Conservation (phyloP, 2,329 filamentous ascomycete species). For the Colletotrichum aenigma region DNA sequence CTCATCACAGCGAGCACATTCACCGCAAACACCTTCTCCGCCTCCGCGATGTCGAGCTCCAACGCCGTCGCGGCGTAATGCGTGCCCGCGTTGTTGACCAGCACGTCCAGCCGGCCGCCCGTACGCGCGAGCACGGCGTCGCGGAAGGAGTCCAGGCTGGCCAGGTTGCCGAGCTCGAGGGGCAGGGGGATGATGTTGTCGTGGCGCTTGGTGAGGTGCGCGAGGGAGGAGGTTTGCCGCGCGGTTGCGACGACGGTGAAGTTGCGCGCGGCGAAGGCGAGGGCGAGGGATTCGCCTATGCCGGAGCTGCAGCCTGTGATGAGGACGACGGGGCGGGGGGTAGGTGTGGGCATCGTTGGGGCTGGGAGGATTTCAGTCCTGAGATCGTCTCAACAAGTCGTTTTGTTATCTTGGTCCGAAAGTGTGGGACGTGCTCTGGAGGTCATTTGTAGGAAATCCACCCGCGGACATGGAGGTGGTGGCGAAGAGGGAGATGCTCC, state of each 20-base stretch:
- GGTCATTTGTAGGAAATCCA: neutral
- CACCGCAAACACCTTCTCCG: neutral
- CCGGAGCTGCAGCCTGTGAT: constrained; percentile 18
- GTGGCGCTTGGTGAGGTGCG: constrained; percentile 9
- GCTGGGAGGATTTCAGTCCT: neutral
- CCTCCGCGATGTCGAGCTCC: neutral
- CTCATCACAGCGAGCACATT: neutral
- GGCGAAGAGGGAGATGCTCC: neutral
- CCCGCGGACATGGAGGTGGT: neutral
- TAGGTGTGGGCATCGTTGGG: neutral
- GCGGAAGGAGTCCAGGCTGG: neutral
- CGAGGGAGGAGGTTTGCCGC: constrained; percentile 4
- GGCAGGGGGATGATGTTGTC: constrained; percentile 17
- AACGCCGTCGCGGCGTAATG: neutral
- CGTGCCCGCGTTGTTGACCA: neutral
- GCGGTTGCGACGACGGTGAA: constrained; percentile 21
- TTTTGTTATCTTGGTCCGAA: neutral
- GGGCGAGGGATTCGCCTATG: constrained; percentile 17
- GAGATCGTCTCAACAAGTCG: neutral
- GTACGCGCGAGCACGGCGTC: neutral
- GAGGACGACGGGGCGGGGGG: neutral
- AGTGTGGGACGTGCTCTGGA: neutral
- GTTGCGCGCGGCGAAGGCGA: neutral
- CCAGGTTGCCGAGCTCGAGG: constrained; percentile 7
- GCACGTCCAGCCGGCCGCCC: neutral